These are phyloP conservation scores for Pelagophyceae sp. DNA, from an alignment of 352 stramenopile species.

Conservation along the genomic window DNA sequence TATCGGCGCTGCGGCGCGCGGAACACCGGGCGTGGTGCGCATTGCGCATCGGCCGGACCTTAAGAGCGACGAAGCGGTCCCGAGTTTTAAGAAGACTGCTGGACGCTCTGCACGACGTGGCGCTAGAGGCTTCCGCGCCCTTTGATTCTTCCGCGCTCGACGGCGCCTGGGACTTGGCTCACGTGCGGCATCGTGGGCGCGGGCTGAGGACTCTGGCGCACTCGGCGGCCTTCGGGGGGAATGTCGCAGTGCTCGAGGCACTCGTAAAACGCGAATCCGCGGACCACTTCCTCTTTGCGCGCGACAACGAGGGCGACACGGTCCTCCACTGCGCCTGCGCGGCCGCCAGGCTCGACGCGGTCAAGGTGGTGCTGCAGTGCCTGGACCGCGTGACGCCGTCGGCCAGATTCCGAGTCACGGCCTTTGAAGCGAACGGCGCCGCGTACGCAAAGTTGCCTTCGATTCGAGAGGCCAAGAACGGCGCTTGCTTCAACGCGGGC, in stretches of 20 bases:
- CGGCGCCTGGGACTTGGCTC: not conserved
- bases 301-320: not conserved
- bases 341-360: not conserved
- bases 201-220: not conserved
- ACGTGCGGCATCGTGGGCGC: not conserved
- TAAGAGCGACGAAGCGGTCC: not conserved
- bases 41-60: too few species aligned
- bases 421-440: not conserved
- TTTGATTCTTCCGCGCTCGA: not conserved
- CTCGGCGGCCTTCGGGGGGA: not conserved
- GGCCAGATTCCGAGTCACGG: not conserved
- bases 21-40: too few species aligned
- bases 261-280: not conserved
- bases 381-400: not conserved
- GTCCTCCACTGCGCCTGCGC: not conserved
- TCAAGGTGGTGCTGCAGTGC: not conserved
- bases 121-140: not conserved
- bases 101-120: not conserved
- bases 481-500: not conserved
- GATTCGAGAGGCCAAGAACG: not conserved
- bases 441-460: not conserved
- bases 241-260: not conserved
- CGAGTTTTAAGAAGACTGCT: not conserved
- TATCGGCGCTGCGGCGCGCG: too few species aligned
- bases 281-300: not conserved